Percentiles rank a stretch among this genome's conserved stretches.
These are phyloP conservation scores for Arachis monticola DNA, from an alignment of 331 rosid species.

Conservation along the genomic window DNA sequence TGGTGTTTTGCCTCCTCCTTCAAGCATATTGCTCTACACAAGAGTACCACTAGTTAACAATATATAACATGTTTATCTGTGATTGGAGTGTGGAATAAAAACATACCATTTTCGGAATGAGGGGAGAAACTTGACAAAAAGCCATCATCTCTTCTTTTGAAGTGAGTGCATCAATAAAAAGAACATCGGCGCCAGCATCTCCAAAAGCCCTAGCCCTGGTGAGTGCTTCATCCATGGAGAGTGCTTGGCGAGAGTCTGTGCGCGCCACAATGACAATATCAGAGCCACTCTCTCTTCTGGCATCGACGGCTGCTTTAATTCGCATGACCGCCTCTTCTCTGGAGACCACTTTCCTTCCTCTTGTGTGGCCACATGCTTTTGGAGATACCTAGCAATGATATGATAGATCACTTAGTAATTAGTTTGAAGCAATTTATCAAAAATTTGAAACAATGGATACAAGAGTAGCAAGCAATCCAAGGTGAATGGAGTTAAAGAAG, in stretches of 20 bases:
- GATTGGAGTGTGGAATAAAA: background rate
- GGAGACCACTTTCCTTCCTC: conserved; percentile 84
- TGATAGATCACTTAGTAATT: conserved; percentile 8
- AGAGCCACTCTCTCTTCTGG: conserved; percentile 86
- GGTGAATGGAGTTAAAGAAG: background rate
- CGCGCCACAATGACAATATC: conserved; percentile 93
- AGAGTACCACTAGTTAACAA: conserved; percentile 20
- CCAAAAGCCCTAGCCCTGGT: conserved; percentile 76
- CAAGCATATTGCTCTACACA: conserved; percentile 93
- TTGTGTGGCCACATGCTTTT: conserved; percentile 96
- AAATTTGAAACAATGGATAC: background rate
- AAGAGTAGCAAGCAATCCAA: background rate
- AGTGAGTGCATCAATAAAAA: conserved; percentile 81
- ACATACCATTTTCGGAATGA: conserved; percentile 78
- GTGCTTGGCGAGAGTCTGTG: conserved; percentile 88
- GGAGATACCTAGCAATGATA: conserved; percentile 75
- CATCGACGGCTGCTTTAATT: conserved; percentile 89
- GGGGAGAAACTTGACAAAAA: conserved; percentile 76
- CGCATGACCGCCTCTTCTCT: conserved; percentile 88
- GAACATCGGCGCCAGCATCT: conserved; percentile 96
- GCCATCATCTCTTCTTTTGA: conserved; percentile 86
- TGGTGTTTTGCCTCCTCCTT: conserved; percentile 98
- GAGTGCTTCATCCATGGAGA: conserved; percentile 78
- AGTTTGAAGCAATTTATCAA: background rate
- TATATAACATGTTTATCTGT: background rate